Evolutionary conservation across 768 basidiomycete species (phyloP).

Genomic region (Exidia glandulosa): DNA sequence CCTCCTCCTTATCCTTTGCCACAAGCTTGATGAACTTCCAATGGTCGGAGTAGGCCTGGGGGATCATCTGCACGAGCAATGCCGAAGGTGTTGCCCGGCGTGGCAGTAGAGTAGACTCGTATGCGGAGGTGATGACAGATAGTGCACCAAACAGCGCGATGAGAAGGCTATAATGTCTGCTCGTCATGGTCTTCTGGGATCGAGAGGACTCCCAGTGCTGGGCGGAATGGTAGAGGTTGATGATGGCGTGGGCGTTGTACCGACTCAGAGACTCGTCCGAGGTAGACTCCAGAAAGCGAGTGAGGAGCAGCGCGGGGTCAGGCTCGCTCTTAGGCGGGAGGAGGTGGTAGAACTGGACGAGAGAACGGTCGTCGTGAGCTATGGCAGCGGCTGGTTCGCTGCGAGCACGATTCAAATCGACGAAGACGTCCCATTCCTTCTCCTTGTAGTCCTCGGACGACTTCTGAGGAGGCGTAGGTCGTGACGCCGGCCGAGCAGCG

Average conservation of each 20-base stretch:
- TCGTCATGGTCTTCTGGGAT: neutral
- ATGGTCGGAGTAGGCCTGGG: conserved; percentile 17
- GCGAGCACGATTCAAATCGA: no score
- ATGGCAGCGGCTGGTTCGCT: no score
- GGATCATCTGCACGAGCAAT: conserved; percentile 12
- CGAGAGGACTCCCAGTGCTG: neutral
- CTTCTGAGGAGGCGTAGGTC: no score
- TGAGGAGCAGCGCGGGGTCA: neutral
- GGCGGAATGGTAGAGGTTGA: neutral
- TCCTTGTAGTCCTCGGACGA: no score
- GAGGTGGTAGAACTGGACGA: neutral
- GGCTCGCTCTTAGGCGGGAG: neutral
- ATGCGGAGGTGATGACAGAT: conserved; percentile 22
- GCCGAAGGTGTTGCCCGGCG: conserved; percentile 17
- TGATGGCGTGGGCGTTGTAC: neutral
- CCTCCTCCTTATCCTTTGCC: conserved; percentile 30
- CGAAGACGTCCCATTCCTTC: no score
- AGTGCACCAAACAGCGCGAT: conserved; percentile 41
- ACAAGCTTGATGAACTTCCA: conserved; percentile 42
- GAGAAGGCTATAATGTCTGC: conserved; percentile 14
- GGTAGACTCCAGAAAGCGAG: neutral
- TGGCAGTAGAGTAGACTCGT: neutral
- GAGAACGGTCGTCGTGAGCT: no score
- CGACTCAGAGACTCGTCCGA: neutral
- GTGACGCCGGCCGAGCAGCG: no score